Conservation (phyloP, 106 monocot species). For the Dactylorhiza incarnata region DNA sequence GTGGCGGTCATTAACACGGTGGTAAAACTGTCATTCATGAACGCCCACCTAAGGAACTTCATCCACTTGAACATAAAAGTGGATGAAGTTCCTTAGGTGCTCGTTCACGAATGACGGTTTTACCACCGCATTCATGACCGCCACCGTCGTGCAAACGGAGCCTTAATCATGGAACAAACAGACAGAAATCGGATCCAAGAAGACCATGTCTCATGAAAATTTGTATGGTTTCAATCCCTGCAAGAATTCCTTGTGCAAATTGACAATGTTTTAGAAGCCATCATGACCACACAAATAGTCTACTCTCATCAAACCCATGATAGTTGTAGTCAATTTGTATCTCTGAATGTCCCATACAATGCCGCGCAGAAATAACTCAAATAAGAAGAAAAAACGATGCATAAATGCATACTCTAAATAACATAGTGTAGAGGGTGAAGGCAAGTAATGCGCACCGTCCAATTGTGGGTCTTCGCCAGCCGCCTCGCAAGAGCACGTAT, state of each 20-base stretch:
- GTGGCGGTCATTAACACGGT: no score
- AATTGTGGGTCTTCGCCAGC: conserved; percentile 67
- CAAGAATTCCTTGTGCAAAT: not conserved
- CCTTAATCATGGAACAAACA: no score
- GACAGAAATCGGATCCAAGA: not conserved
- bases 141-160: no score
- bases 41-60: no score
- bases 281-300: not conserved
- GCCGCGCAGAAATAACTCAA: not conserved
- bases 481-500: conserved; percentile 63
- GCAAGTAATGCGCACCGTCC: conserved; percentile 41
- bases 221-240: not conserved
- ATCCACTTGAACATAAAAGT: no score
- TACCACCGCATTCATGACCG: no score
- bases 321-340: not conserved
- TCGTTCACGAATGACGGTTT: no score
- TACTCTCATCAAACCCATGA: not conserved
- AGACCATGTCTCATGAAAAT: not conserved
- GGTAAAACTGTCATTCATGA: no score
- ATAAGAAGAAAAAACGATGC: not conserved
- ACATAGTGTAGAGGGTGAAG: not conserved
- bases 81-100: no score
- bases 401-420: not conserved
- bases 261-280: not conserved
- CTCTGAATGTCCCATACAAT: not conserved